Conservation (phyloP, 805 yeast genomes). For the Teunomyces funiuensis region DNA sequence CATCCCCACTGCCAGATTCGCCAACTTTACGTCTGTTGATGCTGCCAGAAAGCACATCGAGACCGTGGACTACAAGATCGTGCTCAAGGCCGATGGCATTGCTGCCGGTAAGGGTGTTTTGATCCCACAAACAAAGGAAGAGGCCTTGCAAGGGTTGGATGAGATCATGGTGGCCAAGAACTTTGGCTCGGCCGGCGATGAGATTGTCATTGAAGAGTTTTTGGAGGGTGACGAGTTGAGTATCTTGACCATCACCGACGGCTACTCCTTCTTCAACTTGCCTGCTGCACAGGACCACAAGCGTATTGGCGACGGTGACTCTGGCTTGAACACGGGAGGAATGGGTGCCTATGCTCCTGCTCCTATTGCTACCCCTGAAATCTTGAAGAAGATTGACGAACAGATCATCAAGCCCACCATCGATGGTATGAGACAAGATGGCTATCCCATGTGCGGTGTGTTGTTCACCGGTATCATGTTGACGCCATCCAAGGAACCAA, state of each 20-base stretch:
- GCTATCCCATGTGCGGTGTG: conserved; percentile 93
- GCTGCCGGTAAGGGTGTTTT: conserved; percentile 99
- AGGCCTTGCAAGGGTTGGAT: conserved; percentile 80
- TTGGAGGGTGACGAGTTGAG: conserved; percentile 97
- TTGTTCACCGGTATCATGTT: conserved; percentile 94
- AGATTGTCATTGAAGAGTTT: conserved; percentile 91
- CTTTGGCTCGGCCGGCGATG: conserved; percentile 92
- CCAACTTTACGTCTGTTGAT: conserved; percentile 75
- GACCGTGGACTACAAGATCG: conserved; percentile 69
- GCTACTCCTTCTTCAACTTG: conserved; percentile 83
- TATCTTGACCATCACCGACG: conserved; percentile 88
- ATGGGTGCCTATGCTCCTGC: conserved; percentile 99
- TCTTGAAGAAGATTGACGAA: conserved; percentile 68
- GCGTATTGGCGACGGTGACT: conserved; percentile 89
- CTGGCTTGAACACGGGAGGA: conserved; percentile 97
- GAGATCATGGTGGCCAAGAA: conserved; percentile 87
- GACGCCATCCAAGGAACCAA: conserved; percentile 77
- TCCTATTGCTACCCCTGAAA: conserved; percentile 81
- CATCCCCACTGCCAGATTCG: conserved; percentile 92
- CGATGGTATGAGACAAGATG: conserved; percentile 94
- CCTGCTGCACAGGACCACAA: conserved; percentile 99
- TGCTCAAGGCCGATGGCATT: conserved; percentile 94
- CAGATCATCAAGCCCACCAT: conserved; percentile 87
- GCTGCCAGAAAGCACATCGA: conserved; percentile 72
- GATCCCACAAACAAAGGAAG: conserved; percentile 80